Evolutionary conservation across 1,284 basidiomycete species (phyloP), one percentile per base, ranked within the genome.

Genomic region (Cutaneotrichosporon sp.): DNA sequence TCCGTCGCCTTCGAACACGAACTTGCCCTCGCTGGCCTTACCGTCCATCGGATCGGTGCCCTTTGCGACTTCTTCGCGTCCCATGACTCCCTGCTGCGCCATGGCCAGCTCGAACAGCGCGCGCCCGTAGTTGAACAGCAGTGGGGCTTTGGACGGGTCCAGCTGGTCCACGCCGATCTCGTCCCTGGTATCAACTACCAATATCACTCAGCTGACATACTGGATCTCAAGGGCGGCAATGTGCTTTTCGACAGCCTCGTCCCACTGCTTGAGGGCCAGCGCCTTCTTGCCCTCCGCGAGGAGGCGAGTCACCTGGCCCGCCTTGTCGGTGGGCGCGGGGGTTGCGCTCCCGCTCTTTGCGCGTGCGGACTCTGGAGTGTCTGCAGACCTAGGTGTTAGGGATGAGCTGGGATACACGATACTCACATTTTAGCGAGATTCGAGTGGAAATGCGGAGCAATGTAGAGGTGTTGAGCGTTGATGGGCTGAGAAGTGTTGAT

Each of bases 71-170:
- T 71, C 71, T 45, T 90, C 87, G 69, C 89, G 90, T 5, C 88
- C 90, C 54, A 93, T 75, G n/a, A 92, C 90, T 1, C 83, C 81
- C 52, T 77, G 84, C 67, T 89, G 86, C 5, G 81, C 72, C 55
- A 92, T 86, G 2, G 89, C 90, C 61, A 92, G 88, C 77, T 93
- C 90, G 55, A 90, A 79, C 37, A 93, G 75, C 6, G 90, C 87
- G 70, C 85, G 88, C 9, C 90, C 90, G 65, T 94, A 94, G 14
- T 81, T 78, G 57, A 91, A 85, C 59, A 93, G 87, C 25, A 92
- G 69, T 63, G 91, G 88, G 10, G 89, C 90, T 56, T 81, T 84
- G 66, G 87, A 82, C 1, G 85, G 82, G 31, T 86, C 81, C 60
- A 86, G 79, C 52, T 93, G 88, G 39, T 82, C 86, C 52, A 83